Conservation (phyloP, 805 yeast genomes). For the Candida fluviatilis region DNA sequence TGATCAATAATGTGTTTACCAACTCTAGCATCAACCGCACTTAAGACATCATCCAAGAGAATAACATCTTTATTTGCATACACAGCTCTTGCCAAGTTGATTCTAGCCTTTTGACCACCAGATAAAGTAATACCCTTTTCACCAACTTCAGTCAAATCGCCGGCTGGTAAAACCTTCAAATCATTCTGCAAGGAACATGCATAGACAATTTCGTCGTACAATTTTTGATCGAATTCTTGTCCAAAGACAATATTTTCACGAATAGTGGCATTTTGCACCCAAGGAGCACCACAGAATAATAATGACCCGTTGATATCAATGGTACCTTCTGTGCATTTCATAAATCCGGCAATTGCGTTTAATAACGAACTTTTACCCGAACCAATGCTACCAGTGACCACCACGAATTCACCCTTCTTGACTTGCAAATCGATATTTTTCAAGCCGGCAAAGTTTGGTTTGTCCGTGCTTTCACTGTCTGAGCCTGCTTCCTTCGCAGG, state of each 20-base stretch:
- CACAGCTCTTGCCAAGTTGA: conserved; percentile 74
- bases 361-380: conserved; percentile 76
- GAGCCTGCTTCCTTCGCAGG: conserved; percentile 2
- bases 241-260: conserved; percentile 75
- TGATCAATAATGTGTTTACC: conserved; percentile 73
- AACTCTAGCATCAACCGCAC: conserved; percentile 85
- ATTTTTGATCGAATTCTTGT: conserved; percentile 41
- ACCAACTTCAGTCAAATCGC: conserved; percentile 77
- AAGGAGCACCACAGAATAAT: conserved; percentile 61
- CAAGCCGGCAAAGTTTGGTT: conserved; percentile 40
- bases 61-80: conserved; percentile 66
- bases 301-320: conserved; percentile 51
- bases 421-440: conserved; percentile 49
- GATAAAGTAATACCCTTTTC: conserved; percentile 81
- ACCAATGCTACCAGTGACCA: conserved; percentile 78
- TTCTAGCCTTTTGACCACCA: conserved; percentile 89
- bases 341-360: conserved; percentile 67
- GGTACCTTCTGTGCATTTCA: conserved; percentile 53
- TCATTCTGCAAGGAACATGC: conserved; percentile 70
- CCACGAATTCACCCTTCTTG: conserved; percentile 64
- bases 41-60: conserved; percentile 71
- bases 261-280: conserved; percentile 82
- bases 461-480: conserved; percentile 7
- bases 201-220: conserved; percentile 50
- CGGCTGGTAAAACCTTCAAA: conserved; percentile 63